Percentiles rank a stretch among this genome's conserved stretches.
These are phyloP conservation scores for Monilinia aucupariae DNA, from an alignment of 2,329 filamentous ascomycete genomes.

Conservation along the genomic window DNA sequence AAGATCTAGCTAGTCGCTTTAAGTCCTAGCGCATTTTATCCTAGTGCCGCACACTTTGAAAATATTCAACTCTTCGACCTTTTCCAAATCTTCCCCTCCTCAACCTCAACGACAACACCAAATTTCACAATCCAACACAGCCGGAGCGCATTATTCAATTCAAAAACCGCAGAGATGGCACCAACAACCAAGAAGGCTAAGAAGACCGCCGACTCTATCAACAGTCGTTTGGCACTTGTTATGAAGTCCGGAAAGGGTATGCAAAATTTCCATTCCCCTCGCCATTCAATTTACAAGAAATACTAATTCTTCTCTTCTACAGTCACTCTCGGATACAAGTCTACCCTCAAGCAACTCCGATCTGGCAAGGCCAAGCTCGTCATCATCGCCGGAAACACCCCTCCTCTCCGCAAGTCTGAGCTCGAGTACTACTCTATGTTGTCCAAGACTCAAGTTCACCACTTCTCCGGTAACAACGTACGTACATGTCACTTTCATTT, in stretches of 20 bases:
- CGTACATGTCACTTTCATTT: slow-evolving; percentile 46
- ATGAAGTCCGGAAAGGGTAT: slow-evolving; percentile 60
- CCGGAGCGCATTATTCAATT: slow-evolving; percentile 38
- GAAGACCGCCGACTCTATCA: slow-evolving; percentile 78
- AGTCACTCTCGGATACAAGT: slow-evolving; percentile 89
- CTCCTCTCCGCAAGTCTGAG: slow-evolving; percentile 95
- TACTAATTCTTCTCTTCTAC: slow-evolving; percentile 22
- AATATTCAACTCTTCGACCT: slow-evolving; percentile 6
- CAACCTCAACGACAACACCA: slow-evolving; percentile 16
- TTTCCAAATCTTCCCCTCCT: not conserved
- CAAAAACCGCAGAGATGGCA: slow-evolving; percentile 41
- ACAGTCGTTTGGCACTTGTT: slow-evolving; percentile 56
- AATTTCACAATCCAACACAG: slow-evolving; percentile 14
- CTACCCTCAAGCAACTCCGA: slow-evolving; percentile 82
- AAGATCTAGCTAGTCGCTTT: not conserved
- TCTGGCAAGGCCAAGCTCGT: slow-evolving; percentile 98
- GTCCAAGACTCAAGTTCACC: slow-evolving; percentile 91
- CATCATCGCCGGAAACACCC: slow-evolving; percentile 92
- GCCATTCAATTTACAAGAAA: not conserved
- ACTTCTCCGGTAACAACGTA: slow-evolving; percentile 99
- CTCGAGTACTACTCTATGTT: slow-evolving; percentile 94
- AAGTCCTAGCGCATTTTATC: not conserved
- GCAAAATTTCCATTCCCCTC: slow-evolving; percentile 9
- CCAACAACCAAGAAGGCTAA: slow-evolving; percentile 62
- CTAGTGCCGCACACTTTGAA: slow-evolving; percentile 7